Evolutionary conservation across 2,329 filamentous ascomycete species (phyloP), one percentile per base, ranked within the genome.

Genomic region (Bipolaris bicolor): DNA sequence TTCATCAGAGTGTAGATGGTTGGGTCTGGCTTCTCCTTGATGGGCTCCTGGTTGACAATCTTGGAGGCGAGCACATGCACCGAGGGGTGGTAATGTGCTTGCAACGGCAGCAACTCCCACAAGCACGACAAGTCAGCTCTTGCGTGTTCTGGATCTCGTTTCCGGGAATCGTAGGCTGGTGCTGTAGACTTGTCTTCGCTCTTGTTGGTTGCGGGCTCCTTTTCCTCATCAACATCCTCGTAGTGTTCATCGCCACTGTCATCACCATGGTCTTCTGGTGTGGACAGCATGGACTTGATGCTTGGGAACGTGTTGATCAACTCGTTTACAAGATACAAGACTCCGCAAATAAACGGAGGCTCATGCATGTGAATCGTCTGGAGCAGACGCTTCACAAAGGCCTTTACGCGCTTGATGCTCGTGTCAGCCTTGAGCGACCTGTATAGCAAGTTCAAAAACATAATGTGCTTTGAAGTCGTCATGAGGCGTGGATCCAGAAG

Each of bases 401-500:
- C 95, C 78, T 98, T 96, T 55, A 98, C 91, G 34, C 95, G 88
- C 66, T 93, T 92, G 58, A 91, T 86, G 74, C 93, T 95, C n/a
- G 94, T 80, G 69, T 99, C 95, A 34, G 88, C 87, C 80, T 96
- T 98, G 61, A 99, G 80, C 11, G 94, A 87, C 65, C 91, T 89
- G 76, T 93, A 95, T 3, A 99, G 80, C 15, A 99, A 83, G 72
- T 99, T 99, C 60, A 99, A 84, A 72, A 97, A 99, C 67, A 99
- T 84, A 33, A 94, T 88, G 74, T 99, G 94, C 78, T 99, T 99
- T 2, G 94, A 98, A 5, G 94, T 97, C 1, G 86, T 90, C 52
- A 92, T 83, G 5, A 99, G 85, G 33, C 95, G 90, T 3, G 93
- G 92, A 70, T 99, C 95, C 31, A 98, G 80, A 22, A 99, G 82